These are phyloP conservation scores for Paecilomyces variotii DNA, from an alignment of 2,329 filamentous ascomycete species.

Conservation along the genomic window DNA sequence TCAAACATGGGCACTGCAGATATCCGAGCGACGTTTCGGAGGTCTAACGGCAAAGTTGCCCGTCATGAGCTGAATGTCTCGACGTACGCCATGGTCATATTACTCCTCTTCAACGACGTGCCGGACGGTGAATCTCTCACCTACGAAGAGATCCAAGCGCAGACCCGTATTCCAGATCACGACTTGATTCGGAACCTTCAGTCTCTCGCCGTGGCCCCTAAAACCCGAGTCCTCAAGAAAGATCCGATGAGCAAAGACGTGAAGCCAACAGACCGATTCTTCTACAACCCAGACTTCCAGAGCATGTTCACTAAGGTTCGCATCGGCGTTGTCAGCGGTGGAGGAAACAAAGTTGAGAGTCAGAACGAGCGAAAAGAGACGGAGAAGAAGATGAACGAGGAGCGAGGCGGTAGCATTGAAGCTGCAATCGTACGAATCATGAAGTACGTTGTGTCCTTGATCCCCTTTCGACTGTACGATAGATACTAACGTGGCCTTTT, in stretches of 20 bases:
- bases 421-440: conserved; percentile 47
- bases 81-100: conserved; percentile 84
- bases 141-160: conserved; percentile 72
- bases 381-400: conserved; percentile 43
- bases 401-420: conserved; percentile 42
- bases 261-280: conserved; percentile 68
- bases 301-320: conserved; percentile 84
- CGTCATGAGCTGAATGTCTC: conserved; percentile 87
- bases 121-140: conserved; percentile 43
- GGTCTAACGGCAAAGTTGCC: conserved; percentile 60
- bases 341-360: conserved; percentile 77
- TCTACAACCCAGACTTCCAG: conserved; percentile 72
- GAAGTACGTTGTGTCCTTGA: conserved; percentile 33
- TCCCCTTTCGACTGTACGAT: not conserved
- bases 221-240: conserved; percentile 73
- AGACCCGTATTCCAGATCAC: conserved; percentile 65
- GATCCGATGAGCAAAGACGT: conserved; percentile 71
- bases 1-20: conserved; percentile 74
- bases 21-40: conserved; percentile 70
- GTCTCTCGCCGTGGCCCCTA: conserved; percentile 72
- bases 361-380: conserved; percentile 48
- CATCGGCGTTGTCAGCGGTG: conserved; percentile 69
- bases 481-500: conserved; percentile 4
- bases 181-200: conserved; percentile 74
- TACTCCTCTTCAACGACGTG: conserved; percentile 83